phyloP scores from a whole-genome alignment of 139 green algal species.

The Coelastrella sp. region DNA sequence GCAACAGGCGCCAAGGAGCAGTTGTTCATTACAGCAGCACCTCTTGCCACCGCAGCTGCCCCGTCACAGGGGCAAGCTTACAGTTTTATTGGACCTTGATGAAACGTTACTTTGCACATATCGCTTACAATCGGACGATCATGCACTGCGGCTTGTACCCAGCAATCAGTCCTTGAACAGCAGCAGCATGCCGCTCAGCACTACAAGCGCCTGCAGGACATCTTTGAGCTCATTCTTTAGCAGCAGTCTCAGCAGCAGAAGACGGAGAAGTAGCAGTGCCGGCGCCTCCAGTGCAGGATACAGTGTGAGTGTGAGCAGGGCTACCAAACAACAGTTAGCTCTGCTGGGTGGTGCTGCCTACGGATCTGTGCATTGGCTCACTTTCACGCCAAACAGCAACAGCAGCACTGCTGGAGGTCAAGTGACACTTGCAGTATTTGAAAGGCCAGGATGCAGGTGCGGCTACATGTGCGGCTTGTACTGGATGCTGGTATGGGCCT shows the following conservation, averaged over 20 bases:
- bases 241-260: not conserved
- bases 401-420: slow-evolving; percentile 15
- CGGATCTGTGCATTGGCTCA: not conserved
- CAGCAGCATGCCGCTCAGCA: not conserved
- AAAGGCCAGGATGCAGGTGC: slow-evolving; percentile 54
- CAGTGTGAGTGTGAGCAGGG: not conserved
- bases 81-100: slow-evolving; percentile 76
- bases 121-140: not conserved
- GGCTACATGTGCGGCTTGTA: too few species aligned
- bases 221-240: not conserved
- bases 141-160: not conserved
- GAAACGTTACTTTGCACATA: slow-evolving; percentile 73
- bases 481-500: not conserved
- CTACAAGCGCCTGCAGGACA: not conserved
- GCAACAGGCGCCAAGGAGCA: not conserved
- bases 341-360: not conserved
- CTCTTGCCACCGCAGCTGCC: not conserved
- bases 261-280: not conserved
- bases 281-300: not conserved
- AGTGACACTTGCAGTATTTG: slow-evolving; percentile 61
- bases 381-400: not conserved
- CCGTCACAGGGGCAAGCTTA: slow-evolving; percentile 34
- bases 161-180: not conserved
- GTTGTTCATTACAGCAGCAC: not conserved
- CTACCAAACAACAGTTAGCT: not conserved